These are phyloP conservation scores for Taiwanofungus camphoratus DNA, from an alignment of 1,284 basidiomycete species.

Conservation along the genomic window DNA sequence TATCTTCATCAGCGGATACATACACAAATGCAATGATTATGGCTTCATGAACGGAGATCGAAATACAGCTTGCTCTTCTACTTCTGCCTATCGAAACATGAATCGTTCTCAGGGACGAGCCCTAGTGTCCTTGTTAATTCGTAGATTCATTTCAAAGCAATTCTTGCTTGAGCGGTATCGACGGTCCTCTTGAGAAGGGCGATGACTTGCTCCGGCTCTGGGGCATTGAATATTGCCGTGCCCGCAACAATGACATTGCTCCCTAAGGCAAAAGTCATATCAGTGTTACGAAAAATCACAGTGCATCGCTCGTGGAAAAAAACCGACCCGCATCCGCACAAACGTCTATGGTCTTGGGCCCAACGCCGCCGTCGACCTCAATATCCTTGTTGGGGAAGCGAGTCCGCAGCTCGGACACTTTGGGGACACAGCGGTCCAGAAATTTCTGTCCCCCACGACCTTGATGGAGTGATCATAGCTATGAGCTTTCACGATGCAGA, in stretches of 20 bases:
- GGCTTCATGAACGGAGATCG: no score
- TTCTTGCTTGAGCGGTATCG: constrained; percentile 57
- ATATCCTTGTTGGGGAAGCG: constrained; percentile 94
- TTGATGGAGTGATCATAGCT: constrained; percentile 24
- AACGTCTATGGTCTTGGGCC: constrained; percentile 82
- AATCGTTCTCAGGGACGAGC: no score
- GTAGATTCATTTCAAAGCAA: constrained; percentile 20
- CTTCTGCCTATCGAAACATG: no score
- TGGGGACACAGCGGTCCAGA: constrained; percentile 87
- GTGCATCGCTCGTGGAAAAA: background rate
- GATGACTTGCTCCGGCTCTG: constrained; percentile 78
- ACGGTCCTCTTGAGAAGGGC: constrained; percentile 66
- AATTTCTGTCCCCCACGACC: constrained; percentile 97
- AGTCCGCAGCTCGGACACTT: constrained; percentile 86
- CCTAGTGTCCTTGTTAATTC: no score
- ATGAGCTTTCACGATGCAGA: background rate
- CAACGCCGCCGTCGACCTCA: constrained; percentile 95
- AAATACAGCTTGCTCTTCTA: no score
- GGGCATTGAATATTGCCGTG: constrained; percentile 88
- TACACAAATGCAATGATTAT: constrained; percentile 1
- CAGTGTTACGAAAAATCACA: background rate
- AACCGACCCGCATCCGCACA: constrained; percentile 86
- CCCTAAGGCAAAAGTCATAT: constrained; percentile 39
- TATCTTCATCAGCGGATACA: no score
- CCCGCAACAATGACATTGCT: constrained; percentile 99